These are phyloP conservation scores for Rhododendron henanense DNA, from an alignment of 148 eudicot genomes.

Conservation along the genomic window DNA sequence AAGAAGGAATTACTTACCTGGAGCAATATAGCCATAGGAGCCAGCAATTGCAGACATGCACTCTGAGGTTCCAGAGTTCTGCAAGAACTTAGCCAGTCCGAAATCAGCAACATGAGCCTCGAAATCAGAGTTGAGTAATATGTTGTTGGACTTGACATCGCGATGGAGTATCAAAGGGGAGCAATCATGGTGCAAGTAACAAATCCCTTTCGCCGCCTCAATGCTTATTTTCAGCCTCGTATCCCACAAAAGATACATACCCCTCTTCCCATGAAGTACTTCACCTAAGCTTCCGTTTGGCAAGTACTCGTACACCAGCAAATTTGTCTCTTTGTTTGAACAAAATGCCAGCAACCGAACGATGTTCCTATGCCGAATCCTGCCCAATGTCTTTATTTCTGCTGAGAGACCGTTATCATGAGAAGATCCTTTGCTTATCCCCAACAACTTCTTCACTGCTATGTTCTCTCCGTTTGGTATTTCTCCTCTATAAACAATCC, in stretches of 20 bases:
- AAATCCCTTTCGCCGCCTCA: constrained; percentile 57
- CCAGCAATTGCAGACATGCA: constrained; percentile 72
- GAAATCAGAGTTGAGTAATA: constrained; percentile 46
- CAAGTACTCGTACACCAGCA: constrained; percentile 59
- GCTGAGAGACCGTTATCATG: constrained; percentile 60
- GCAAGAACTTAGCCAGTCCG: constrained; percentile 66
- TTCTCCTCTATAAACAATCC: constrained; percentile 48
- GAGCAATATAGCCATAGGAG: constrained; percentile 69
- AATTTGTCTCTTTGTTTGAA: constrained; percentile 53
- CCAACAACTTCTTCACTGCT: constrained; percentile 50
- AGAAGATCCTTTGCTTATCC: constrained; percentile 34
- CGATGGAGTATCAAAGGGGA: constrained; percentile 54
- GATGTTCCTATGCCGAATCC: constrained; percentile 52
- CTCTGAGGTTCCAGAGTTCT: constrained; percentile 41
- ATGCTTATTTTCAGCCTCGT: constrained; percentile 51
- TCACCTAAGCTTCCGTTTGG: constrained; percentile 61
- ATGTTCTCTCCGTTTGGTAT: constrained; percentile 58
- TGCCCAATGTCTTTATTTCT: constrained; percentile 52
- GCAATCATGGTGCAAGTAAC: constrained; percentile 68
- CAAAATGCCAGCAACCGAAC: constrained; percentile 56
- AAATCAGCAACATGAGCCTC: constrained; percentile 77
- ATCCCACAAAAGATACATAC: constrained; percentile 42
- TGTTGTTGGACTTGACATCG: constrained; percentile 65
- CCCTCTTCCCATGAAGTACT: constrained; percentile 51
- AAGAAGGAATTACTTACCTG: constrained; percentile 30